Percentiles rank a stretch among this genome's conserved stretches.
Conservation (phyloP, 805 yeast genomes). For the Tetrapisispora fleetii region DNA sequence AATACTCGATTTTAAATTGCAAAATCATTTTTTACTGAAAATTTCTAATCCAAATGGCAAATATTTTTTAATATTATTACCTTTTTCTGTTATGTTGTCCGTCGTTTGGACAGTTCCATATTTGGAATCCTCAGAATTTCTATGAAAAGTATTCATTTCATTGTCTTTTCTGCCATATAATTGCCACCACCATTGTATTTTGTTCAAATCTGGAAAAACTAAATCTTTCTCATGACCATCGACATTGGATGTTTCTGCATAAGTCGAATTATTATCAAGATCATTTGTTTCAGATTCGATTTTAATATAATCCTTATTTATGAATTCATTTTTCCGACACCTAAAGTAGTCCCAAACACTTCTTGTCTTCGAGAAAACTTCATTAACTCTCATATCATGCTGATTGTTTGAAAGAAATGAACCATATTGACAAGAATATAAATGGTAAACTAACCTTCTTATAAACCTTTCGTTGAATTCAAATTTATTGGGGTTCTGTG, state of each 20-base stretch:
- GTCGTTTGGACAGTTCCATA: too few species aligned
- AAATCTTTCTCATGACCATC: conserved; percentile 25
- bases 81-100: background rate
- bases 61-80: background rate
- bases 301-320: conserved; percentile 38
- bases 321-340: conserved; percentile 62
- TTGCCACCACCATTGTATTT: conserved; percentile 83
- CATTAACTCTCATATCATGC: conserved; percentile 41
- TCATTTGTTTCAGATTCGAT: background rate
- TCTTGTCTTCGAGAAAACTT: conserved; percentile 42
- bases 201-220: conserved; percentile 40
- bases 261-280: background rate
- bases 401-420: conserved; percentile 76
- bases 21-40: conserved; percentile 9
- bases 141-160: conserved; percentile 40
- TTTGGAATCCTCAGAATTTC: background rate
- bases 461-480: conserved; percentile 86
- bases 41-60: conserved; percentile 16
- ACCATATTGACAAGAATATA: conserved; percentile 92
- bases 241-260: conserved; percentile 1
- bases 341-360: conserved; percentile 92
- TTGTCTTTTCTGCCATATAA: conserved; percentile 66
- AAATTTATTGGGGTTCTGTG: conserved; percentile 63
- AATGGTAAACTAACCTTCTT: conserved; percentile 74
- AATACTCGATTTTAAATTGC: background rate